Percentiles rank a stretch among this genome's conserved stretches.
Conservation (phyloP, 768 basidiomycete genomes). For the Ephemerocybe angulata region DNA sequence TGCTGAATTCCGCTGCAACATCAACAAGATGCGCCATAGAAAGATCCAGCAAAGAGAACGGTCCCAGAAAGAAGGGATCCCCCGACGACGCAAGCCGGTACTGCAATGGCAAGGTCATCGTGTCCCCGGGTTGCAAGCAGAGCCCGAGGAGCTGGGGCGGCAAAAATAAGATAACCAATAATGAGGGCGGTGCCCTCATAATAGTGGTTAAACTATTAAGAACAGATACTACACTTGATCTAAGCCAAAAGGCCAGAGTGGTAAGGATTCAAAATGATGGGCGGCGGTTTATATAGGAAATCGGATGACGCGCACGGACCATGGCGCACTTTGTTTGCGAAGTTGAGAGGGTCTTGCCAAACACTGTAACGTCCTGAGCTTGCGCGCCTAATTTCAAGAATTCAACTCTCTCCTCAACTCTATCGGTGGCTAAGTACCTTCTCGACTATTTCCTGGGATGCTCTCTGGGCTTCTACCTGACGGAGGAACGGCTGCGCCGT, state of each 20-base stretch:
- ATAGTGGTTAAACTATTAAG: constrained; percentile 79
- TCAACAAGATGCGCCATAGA: constrained; percentile 20
- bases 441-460: no score
- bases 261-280: constrained; percentile 41
- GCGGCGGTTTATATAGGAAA: constrained; percentile 24
- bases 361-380: no score
- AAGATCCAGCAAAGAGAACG: constrained; percentile 28
- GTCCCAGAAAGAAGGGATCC: constrained; percentile 36
- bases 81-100: constrained; percentile 62
- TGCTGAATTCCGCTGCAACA: constrained; percentile 21
- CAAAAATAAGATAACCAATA: constrained; percentile 57
- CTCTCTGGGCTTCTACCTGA: no score
- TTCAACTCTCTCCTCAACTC: no score
- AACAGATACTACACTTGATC: constrained; percentile 98
- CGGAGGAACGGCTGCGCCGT: no score
- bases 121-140: constrained; percentile 55
- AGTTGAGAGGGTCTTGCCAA: no score
- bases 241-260: constrained; percentile 96
- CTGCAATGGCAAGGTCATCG: constrained; percentile 58
- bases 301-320: constrained; percentile 35
- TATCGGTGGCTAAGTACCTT: no score
- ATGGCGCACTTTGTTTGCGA: no score
- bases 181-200: constrained; percentile 53
- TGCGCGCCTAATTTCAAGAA: no score
- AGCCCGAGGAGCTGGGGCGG: constrained; percentile 48